phyloP scores from a whole-genome alignment of 2,329 filamentous ascomycete species.

The Aspergillus ibericus region DNA sequence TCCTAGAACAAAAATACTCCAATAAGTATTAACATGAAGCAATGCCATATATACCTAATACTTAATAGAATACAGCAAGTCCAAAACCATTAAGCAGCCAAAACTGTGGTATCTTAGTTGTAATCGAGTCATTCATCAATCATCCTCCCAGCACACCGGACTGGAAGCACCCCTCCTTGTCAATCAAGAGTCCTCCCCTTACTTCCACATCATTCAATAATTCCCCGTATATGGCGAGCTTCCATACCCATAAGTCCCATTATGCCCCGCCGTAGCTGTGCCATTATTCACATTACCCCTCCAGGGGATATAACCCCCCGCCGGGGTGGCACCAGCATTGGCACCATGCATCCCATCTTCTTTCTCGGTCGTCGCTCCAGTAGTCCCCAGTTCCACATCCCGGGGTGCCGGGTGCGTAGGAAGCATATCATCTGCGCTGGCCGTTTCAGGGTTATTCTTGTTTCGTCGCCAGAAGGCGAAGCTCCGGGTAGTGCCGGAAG shows the following conservation, averaged over 20 bases:
- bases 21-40: too few species aligned
- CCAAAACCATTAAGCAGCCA: too few species aligned
- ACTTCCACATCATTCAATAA: conserved; percentile 18
- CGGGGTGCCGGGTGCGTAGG: conserved; percentile 41
- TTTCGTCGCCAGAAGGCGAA: conserved; percentile 39
- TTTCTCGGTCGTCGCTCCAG: conserved; percentile 8
- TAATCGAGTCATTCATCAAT: too few species aligned
- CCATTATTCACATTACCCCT: conserved; percentile 22
- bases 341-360: background rate
- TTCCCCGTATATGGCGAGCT: conserved; percentile 35
- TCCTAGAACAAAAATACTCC: too few species aligned
- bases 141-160: too few species aligned
- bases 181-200: background rate
- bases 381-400: conserved; percentile 36
- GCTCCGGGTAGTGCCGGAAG: conserved; percentile 52
- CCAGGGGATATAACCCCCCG: conserved; percentile 22
- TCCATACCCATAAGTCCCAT: conserved; percentile 29
- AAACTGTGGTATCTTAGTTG: too few species aligned
- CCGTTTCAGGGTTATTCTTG: conserved; percentile 45
- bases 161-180: background rate
- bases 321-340: background rate
- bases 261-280: conserved; percentile 5
- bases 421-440: conserved; percentile 33
- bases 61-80: too few species aligned
- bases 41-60: too few species aligned